These are phyloP conservation scores for Syzygium grande DNA, from an alignment of 345 rosid species.

Conservation along the genomic window DNA sequence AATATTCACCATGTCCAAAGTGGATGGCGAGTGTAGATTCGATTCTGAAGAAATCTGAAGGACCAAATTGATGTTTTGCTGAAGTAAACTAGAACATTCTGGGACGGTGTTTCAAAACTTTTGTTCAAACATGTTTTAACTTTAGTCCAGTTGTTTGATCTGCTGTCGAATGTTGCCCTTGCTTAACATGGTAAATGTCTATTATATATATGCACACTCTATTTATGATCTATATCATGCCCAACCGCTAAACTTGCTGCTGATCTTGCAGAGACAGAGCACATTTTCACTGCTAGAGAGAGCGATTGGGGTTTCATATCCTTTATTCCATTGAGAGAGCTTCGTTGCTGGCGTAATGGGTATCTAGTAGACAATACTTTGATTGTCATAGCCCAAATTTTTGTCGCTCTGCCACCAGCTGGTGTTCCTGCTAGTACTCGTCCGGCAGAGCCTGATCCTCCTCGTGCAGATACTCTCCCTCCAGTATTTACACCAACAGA, in stretches of 20 bases:
- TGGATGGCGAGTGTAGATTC: neutral
- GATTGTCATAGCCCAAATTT: neutral
- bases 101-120: neutral
- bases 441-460: neutral
- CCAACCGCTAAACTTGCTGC: neutral
- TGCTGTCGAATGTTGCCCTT: neutral
- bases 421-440: neutral
- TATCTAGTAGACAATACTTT: constrained; percentile 1
- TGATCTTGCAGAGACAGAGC: constrained; percentile 1
- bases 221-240: neutral
- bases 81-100: neutral
- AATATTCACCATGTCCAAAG: neutral
- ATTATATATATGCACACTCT: neutral
- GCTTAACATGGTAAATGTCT: neutral
- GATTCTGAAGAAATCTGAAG: neutral
- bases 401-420: neutral
- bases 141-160: neutral
- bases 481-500: neutral
- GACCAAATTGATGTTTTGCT: neutral
- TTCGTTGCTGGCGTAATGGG: neutral
- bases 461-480: neutral
- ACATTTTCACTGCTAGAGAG: neutral
- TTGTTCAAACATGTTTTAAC: neutral
- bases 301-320: constrained; percentile 2
- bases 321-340: neutral